These are phyloP conservation scores for Begonia peltatifolia DNA, from an alignment of 306 rosid species.

Conservation along the genomic window DNA sequence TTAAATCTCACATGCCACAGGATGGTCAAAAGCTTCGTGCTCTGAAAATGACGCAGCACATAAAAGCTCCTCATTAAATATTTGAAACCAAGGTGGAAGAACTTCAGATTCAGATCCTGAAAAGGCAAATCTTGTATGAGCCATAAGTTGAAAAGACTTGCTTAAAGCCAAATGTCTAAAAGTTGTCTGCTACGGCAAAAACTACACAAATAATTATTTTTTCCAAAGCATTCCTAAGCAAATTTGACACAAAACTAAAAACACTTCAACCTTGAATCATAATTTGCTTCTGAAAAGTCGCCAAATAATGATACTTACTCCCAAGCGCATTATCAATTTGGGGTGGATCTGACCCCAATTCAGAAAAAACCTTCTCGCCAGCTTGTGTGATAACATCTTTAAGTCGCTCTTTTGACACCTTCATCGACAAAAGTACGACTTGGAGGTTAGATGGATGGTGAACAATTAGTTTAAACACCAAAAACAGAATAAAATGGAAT, in stretches of 20 bases:
- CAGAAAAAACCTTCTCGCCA: slow-evolving; percentile 49
- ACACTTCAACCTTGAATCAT: not conserved
- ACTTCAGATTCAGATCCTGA: slow-evolving; percentile 54
- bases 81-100: slow-evolving; percentile 75
- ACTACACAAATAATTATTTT: not conserved
- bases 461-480: too few species aligned
- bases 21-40: slow-evolving; percentile 99
- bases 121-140: slow-evolving; percentile 10
- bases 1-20: slow-evolving; percentile 79
- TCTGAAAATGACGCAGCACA: slow-evolving; percentile 75
- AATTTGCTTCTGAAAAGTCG: not conserved
- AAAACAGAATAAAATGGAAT: too few species aligned
- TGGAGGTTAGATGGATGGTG: slow-evolving; percentile 12
- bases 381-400: slow-evolving; percentile 62
- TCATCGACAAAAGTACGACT: slow-evolving; percentile 11
- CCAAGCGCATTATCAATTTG: slow-evolving; percentile 18
- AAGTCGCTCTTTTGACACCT: slow-evolving; percentile 72
- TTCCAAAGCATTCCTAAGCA: not conserved
- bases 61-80: slow-evolving; percentile 75
- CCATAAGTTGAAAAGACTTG: slow-evolving; percentile 8
- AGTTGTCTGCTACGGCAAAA: not conserved
- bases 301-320: slow-evolving; percentile 34
- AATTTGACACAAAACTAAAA: not conserved
- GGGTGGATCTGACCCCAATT: slow-evolving; percentile 33
- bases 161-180: slow-evolving; percentile 7